Conservation (phyloP, 2,329 filamentous ascomycete genomes). For the Acrodontium crateriforme region DNA sequence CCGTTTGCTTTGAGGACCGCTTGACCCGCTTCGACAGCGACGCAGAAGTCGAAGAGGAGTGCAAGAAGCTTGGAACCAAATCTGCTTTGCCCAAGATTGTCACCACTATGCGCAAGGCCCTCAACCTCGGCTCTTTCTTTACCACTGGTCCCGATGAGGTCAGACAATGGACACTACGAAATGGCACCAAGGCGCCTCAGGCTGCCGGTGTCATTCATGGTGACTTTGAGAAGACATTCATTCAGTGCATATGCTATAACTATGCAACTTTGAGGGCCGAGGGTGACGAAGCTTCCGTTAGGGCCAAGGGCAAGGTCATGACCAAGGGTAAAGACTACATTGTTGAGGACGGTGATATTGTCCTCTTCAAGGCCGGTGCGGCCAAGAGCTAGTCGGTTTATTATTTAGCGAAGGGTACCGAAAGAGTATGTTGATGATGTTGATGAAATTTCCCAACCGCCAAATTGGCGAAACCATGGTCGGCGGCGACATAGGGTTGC, state of each 20-base stretch:
- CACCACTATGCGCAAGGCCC: constrained; percentile 77
- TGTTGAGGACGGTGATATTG: constrained; percentile 65
- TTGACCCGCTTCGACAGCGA: constrained; percentile 69
- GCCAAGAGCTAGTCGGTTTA: constrained; percentile 57
- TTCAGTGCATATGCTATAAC: constrained; percentile 92
- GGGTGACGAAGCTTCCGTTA: constrained; percentile 77
- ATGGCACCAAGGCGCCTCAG: constrained; percentile 91
- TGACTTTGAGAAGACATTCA: constrained; percentile 99
- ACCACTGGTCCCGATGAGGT: constrained; percentile 93
- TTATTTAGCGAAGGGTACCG: too few relatives aligned
- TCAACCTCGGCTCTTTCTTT: constrained; percentile 93
- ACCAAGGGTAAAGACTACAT: constrained; percentile 98
- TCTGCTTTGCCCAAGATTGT: constrained; percentile 88
- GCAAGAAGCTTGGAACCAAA: constrained; percentile 74
- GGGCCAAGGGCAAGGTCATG: constrained; percentile 90
- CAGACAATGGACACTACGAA: constrained; percentile 93
- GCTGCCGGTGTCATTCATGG: constrained; percentile 96
- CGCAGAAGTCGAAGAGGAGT: constrained; percentile 65
- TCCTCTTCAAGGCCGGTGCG: constrained; percentile 83
- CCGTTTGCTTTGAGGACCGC: constrained; percentile 84
- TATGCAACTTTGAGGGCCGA: constrained; percentile 67
- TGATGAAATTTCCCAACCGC: too few relatives aligned
- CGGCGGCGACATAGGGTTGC: too few relatives aligned
- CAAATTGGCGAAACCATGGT: too few relatives aligned
- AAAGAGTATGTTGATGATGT: too few relatives aligned